Evolutionary conservation across 345 rosid species (phyloP).

Genomic region (Trapa incisa): DNA sequence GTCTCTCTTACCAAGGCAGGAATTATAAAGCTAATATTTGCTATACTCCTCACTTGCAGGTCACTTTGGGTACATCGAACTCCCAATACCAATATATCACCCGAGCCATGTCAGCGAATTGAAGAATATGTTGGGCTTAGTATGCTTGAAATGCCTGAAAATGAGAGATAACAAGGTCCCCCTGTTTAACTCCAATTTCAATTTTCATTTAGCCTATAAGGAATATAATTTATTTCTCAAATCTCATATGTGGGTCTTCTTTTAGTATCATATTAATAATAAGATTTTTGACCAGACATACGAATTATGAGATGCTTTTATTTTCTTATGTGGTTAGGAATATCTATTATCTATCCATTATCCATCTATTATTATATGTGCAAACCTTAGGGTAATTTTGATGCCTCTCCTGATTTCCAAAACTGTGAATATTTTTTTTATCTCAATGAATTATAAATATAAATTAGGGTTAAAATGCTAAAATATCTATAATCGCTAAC

Average conservation of each 20-base stretch:
- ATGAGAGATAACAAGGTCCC: conserved; percentile 61
- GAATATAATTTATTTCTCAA: neutral
- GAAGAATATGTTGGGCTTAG: conserved; percentile 55
- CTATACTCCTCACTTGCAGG: conserved; percentile 27
- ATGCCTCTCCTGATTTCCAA: no score
- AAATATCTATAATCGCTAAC: no score
- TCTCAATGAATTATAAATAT: no score
- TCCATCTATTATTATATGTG: no score
- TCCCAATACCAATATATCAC: conserved; percentile 82
- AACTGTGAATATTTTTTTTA: no score
- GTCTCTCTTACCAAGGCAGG: neutral
- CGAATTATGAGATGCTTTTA: neutral
- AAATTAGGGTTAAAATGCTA: no score
- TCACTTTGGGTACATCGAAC: conserved; percentile 79
- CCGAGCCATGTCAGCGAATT: conserved; percentile 73
- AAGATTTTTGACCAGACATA: neutral
- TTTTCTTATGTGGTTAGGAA: neutral
- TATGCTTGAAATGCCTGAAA: conserved; percentile 84
- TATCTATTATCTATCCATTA: neutral
- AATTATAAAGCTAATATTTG: neutral
- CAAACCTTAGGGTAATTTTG: no score
- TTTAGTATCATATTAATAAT: neutral
- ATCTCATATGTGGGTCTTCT: neutral
- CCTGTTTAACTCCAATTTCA: neutral
- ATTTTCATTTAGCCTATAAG: neutral